Percentiles rank a stretch among this genome's conserved stretches.
phyloP scores from a whole-genome alignment of 2,329 filamentous ascomycete species.

The Penicillium frequentans region DNA sequence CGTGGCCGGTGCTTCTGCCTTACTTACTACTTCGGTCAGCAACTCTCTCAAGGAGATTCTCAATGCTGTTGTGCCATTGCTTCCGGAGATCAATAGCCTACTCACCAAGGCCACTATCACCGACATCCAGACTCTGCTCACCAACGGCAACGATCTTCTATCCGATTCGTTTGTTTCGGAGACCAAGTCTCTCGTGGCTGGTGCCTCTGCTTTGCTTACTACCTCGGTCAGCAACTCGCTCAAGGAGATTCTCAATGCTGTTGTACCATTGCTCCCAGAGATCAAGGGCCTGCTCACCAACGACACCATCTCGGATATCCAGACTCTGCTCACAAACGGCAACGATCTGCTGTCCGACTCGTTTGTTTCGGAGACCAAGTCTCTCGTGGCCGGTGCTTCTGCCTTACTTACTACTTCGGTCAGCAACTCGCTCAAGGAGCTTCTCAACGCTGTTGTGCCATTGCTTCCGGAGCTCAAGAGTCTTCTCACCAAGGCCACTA shows the following conservation, averaged over 20 bases:
- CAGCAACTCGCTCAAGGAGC: conserved; percentile 12
- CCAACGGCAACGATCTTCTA: conserved; percentile 22
- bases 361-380: conserved; percentile 22
- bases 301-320: conserved; percentile 13
- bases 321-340: conserved; percentile 14
- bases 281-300: conserved; percentile 19
- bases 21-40: conserved; percentile 19
- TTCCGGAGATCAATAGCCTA: conserved; percentile 19
- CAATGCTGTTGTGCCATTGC: conserved; percentile 15
- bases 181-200: conserved; percentile 17
- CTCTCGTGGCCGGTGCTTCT: conserved; percentile 19
- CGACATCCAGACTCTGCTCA: conserved; percentile 17
- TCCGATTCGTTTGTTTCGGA: conserved; percentile 21
- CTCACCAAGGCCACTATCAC: conserved; percentile 16
- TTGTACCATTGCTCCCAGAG: conserved; percentile 18
- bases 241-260: conserved; percentile 18
- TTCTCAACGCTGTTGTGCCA: conserved; percentile 17
- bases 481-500: conserved; percentile 15
- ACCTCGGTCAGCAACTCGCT: conserved; percentile 17
- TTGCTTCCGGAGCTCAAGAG: conserved; percentile 20
- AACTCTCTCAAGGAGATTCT: conserved; percentile 19
- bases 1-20: conserved; percentile 18
- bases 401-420: conserved; percentile 20
- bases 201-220: conserved; percentile 21
- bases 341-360: conserved; percentile 16